Evolutionary conservation across 1,284 basidiomycete species (phyloP).

Genomic region (Hypsizygus ulmarius): DNA sequence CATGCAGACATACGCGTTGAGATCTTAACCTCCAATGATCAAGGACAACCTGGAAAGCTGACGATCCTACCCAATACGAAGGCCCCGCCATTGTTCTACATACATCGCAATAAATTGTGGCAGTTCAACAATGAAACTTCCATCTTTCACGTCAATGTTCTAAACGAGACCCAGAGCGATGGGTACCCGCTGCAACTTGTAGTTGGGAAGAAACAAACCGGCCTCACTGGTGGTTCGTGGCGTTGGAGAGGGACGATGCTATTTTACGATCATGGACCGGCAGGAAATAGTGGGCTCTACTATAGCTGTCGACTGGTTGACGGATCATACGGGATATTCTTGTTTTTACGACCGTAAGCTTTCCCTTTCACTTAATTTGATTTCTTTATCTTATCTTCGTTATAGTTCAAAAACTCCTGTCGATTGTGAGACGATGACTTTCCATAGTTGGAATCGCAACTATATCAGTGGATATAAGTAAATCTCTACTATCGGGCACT

Average conservation of each 20-base stretch:
- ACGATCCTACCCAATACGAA: constrained; percentile 32
- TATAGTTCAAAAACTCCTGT: constrained; percentile 24
- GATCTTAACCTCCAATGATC: background rate
- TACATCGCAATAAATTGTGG: constrained; percentile 50
- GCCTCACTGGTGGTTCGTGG: constrained; percentile 47
- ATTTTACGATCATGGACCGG: constrained; percentile 45
- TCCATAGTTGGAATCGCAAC: constrained; percentile 41
- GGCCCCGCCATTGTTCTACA: constrained; percentile 50
- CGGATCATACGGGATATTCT: constrained; percentile 43
- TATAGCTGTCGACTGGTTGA: constrained; percentile 43
- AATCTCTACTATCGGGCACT: background rate
- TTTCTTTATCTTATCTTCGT: background rate
- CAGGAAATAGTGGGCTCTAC: constrained; percentile 48
- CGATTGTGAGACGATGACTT: constrained; percentile 43
- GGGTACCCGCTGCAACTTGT: constrained; percentile 47
- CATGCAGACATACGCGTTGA: background rate
- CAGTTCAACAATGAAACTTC: constrained; percentile 54
- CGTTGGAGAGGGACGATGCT: constrained; percentile 56
- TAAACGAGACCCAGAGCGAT: constrained; percentile 45
- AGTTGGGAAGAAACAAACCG: constrained; percentile 36
- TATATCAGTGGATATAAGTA: constrained; percentile 16
- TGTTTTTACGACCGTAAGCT: constrained; percentile 48
- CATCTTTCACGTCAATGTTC: constrained; percentile 51
- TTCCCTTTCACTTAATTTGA: background rate
- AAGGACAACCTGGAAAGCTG: constrained; percentile 33